Conservation (phyloP, 108 stramenopile genomes). For the Fistulifera solaris region DNA sequence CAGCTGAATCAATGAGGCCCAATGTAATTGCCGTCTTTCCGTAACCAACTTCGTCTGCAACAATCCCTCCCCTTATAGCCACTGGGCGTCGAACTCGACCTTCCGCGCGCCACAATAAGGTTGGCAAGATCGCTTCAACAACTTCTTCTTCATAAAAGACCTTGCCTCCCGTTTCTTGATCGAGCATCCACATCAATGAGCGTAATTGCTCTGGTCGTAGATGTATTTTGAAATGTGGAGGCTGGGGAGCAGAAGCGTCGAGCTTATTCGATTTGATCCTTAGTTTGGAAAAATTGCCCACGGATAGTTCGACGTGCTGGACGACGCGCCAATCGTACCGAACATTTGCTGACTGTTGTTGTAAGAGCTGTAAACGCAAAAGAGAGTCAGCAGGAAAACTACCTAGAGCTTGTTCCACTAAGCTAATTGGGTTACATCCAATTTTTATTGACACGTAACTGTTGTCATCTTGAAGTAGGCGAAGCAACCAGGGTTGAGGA, state of each 20-base stretch:
- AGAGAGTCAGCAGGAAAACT: slow-evolving; percentile 14
- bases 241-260: slow-evolving; percentile 22
- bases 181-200: slow-evolving; percentile 32
- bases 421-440: slow-evolving; percentile 14
- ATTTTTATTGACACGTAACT: slow-evolving; percentile 4
- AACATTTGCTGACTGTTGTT: not conserved
- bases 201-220: slow-evolving; percentile 32
- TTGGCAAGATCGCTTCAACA: slow-evolving; percentile 14
- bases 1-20: slow-evolving; percentile 21
- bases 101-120: slow-evolving; percentile 32
- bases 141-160: slow-evolving; percentile 36
- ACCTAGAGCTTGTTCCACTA: slow-evolving; percentile 19
- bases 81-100: slow-evolving; percentile 22
- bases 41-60: slow-evolving; percentile 40
- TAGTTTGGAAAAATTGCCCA: slow-evolving; percentile 10
- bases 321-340: slow-evolving; percentile 23
- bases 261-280: slow-evolving; percentile 22
- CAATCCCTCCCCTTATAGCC: slow-evolving; percentile 27
- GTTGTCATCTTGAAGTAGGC: slow-evolving; percentile 6
- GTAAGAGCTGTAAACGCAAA: too few species aligned
- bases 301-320: slow-evolving; percentile 12
- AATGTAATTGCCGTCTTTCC: slow-evolving; percentile 40
- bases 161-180: slow-evolving; percentile 18
- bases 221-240: slow-evolving; percentile 21
- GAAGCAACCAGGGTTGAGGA: slow-evolving; percentile 18